phyloP scores from a whole-genome alignment of 2,329 filamentous ascomycete species.

The Talaromyces sp. region DNA sequence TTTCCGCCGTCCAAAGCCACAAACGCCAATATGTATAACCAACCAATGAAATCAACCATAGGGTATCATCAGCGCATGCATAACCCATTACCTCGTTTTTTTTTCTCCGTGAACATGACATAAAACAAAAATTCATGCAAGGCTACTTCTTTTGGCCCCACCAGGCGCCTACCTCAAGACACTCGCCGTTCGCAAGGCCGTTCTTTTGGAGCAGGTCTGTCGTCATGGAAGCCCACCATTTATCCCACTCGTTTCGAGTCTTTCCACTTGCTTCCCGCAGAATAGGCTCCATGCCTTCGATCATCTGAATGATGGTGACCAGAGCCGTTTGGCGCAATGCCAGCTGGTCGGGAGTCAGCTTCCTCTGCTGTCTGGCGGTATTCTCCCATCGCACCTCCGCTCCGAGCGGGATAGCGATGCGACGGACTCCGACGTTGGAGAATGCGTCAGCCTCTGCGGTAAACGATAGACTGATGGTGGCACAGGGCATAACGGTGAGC shows the following conservation, averaged over 20 bases:
- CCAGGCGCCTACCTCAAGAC: slow-evolving; percentile 64
- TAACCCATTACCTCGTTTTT: not conserved
- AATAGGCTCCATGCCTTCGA: slow-evolving; percentile 78
- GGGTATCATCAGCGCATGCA: not conserved
- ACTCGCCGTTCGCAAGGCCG: slow-evolving; percentile 77
- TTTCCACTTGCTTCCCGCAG: slow-evolving; percentile 78
- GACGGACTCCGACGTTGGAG: slow-evolving; percentile 63
- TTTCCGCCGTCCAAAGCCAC: not conserved
- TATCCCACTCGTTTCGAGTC: slow-evolving; percentile 86
- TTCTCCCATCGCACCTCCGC: slow-evolving; percentile 77
- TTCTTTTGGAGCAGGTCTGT: slow-evolving; percentile 72
- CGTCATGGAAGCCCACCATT: slow-evolving; percentile 85
- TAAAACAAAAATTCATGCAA: slow-evolving; percentile 6
- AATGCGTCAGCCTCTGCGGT: slow-evolving; percentile 74
- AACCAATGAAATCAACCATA: slow-evolving; percentile 10
- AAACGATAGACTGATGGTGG: slow-evolving; percentile 67
- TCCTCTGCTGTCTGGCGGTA: slow-evolving; percentile 47
- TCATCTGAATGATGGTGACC: slow-evolving; percentile 72
- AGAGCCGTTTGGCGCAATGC: slow-evolving; percentile 76
- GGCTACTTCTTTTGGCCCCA: slow-evolving; percentile 54
- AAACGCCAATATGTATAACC: not conserved
- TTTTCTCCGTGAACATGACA: not conserved
- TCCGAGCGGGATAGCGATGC: slow-evolving; percentile 79
- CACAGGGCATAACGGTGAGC: slow-evolving; percentile 71
- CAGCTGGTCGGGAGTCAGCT: slow-evolving; percentile 61